These are phyloP conservation scores for Kondoa subrosea DNA, from an alignment of 768 basidiomycete species.

Conservation along the genomic window DNA sequence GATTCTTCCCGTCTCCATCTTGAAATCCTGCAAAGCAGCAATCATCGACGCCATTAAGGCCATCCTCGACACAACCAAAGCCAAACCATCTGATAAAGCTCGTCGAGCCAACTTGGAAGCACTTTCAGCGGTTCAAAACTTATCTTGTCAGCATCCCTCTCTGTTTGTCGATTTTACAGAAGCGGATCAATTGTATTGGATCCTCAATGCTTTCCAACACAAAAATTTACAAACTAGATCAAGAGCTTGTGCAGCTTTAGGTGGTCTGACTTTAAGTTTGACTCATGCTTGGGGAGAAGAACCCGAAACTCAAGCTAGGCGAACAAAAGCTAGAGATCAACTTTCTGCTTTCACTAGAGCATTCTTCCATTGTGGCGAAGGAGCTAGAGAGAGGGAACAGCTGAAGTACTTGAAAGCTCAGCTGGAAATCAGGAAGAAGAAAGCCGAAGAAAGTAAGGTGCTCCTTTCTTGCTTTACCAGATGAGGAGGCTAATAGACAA, in stretches of 20 bases:
- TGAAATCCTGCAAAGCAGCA: background rate
- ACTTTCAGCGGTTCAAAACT: background rate
- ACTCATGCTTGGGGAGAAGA: background rate
- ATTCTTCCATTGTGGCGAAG: background rate
- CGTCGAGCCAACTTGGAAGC: background rate
- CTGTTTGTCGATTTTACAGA: background rate
- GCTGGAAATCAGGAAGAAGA: background rate
- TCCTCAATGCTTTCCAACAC: background rate
- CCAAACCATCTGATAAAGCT: background rate
- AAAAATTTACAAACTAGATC: background rate
- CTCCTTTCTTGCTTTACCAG: background rate
- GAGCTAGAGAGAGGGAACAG: background rate
- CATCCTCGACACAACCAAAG: background rate
- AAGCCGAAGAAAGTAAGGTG: background rate
- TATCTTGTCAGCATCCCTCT: background rate
- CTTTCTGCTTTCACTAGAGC: background rate
- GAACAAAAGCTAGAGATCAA: background rate
- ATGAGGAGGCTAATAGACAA: background rate
- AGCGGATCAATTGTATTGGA: background rate
- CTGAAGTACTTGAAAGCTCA: background rate
- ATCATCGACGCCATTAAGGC: background rate
- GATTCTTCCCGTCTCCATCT: background rate
- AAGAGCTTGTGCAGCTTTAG: background rate
- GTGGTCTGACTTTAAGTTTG: background rate
- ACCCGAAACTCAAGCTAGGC: background rate